Evolutionary conservation across 768 basidiomycete genomes (phyloP), one percentile per base, ranked within the genome.

Genomic region (Paxillus involutus): DNA sequence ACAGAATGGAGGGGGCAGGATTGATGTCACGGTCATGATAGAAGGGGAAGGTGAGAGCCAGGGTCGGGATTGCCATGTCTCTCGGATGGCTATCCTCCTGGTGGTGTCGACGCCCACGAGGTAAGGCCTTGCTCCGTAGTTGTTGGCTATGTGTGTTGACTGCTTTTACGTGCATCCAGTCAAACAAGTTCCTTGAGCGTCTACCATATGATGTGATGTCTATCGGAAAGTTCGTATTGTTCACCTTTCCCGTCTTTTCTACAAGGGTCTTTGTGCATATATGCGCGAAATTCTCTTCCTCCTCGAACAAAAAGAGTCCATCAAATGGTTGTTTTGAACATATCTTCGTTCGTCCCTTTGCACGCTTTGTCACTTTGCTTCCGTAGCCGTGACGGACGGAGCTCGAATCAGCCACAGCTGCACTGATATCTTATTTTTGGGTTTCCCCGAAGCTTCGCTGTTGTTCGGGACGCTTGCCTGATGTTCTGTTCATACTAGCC

Each of bases 191-290:
- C 68, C 75, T 94, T 58, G 71, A 80, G 19, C 71, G 81, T 51
- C 75, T 95, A 17, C 87, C 88, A 0, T 95, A 92, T 63, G 94
- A 96, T 63, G 63, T 92, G 3, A 80, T 94, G 65, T 73, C 90
- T 3, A 91, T 94, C 47, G 93, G 94, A 64, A 95, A 94, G 83
- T 86, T 63, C 39, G 88, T 71, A 24, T 21, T 16, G 6, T 29
- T 21, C 13, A 9, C 6, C 7, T 44, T 44, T 44, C 24, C 11
- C 6, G 14, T 36, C 33, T 50, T 33, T 19, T 19, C 6, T 21
- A 36, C 12, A 1, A 16, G n/a, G 2, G 16, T 29, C 1, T 26
- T 29, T 19, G 19, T 14, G 13, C 24, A 26, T 44, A 44, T 14
- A 44, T 44, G 42, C 10, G 24, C 24, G 12, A 19, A 10, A 17